Base-by-base conservation (phyloP, 2,329 filamentous ascomycete genomes). In the Aplosporella prunicola region DNA sequence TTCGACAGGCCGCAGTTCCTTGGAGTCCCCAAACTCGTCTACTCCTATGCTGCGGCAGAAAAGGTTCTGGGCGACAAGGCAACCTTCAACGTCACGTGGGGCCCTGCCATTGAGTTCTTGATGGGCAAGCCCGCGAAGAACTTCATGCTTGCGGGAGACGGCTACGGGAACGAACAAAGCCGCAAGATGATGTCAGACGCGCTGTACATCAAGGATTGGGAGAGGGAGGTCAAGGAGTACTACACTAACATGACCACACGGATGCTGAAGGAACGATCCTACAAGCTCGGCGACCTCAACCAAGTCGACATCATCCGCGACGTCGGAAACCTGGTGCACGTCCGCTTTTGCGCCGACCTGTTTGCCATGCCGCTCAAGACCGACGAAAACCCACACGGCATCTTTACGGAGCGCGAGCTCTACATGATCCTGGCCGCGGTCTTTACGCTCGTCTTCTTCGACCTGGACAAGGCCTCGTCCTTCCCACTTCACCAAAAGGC, bases 221-320 rank as follows among this genome's bases (percentile, higher is more conserved):
- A 72, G 20, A 59, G 64, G n/a, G 67, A 78, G 25, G 66, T 87
- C 45, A 78, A 77, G 57, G 53, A 59, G 0, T 89, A 86, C 53
- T 89, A 85, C 56, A 65, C 76, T 4, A 57, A 69, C 10, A 77
- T 72, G 9, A 80, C 77, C 0, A 61, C 74, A 34, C 62, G 70
- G 18, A 66, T 91, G 3, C 65, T 93, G 14, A 55, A 62, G 0
- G 68, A 76, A 18, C 82, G 84, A 55, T 74, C 73, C 28, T 82
- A 76, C 56, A 71, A 68, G 40, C 68, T 88, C 18, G 71, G 66
- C 4, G 71, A 71, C 7, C 67, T 69, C 39, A 72, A 72, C 35
- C 78, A 84, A 52, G 71, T 86, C 26, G 84, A 91, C 47, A 67
- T 88, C 68, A 71, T 73, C 22, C 65, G 72, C 40, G 72, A 76